Evolutionary conservation across 164 flowering plant species (phyloP).

Genomic region (Magnolia officinalis): DNA sequence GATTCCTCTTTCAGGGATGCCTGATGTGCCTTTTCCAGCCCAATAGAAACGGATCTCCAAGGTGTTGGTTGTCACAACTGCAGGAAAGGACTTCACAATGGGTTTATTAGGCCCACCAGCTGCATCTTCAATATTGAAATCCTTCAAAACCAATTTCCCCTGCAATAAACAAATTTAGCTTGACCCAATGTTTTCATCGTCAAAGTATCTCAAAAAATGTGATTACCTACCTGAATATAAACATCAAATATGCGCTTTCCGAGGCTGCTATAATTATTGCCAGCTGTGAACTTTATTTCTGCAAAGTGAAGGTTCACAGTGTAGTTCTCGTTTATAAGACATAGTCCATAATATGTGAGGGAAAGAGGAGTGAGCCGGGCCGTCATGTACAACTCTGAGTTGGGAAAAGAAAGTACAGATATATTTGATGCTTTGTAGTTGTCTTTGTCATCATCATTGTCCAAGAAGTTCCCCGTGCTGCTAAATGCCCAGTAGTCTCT

Average conservation of each 20-base stretch:
- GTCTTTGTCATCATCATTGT: conserved; percentile 36
- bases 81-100: conserved; percentile 18
- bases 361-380: conserved; percentile 66
- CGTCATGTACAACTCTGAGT: conserved; percentile 47
- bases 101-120: conserved; percentile 32
- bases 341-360: conserved; percentile 51
- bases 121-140: conserved; percentile 37
- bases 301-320: conserved; percentile 64
- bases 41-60: conserved; percentile 41
- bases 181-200: background rate
- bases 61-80: conserved; percentile 25
- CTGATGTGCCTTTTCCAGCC: conserved; percentile 46
- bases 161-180: conserved; percentile 10
- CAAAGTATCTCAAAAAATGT: background rate
- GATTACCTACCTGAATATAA: conserved; percentile 52
- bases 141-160: conserved; percentile 29
- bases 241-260: conserved; percentile 72
- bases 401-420: conserved; percentile 19
- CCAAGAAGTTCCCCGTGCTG: conserved; percentile 79
- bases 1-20: conserved; percentile 33
- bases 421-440: conserved; percentile 17
- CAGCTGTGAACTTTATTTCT: conserved; percentile 58
- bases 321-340: conserved; percentile 57
- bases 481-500: conserved; percentile 62
- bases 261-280: conserved; percentile 47